A percentile compares a stretch with the other conserved stretches of the same genome.
Conservation (phyloP, 192 early-diverging fungal genomes). For the Funneliformis mosseae region DNA sequence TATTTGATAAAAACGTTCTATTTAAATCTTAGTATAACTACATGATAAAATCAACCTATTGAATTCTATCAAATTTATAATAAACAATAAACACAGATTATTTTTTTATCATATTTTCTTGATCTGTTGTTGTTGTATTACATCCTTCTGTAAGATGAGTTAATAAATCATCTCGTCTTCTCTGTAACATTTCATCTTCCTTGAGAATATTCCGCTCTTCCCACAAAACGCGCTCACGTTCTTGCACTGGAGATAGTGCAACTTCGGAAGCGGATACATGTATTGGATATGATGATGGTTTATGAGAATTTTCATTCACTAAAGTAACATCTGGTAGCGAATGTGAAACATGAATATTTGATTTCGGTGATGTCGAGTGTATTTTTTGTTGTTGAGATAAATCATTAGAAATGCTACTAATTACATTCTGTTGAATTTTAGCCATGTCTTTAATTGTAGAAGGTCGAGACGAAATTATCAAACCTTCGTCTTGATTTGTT, state of each 20-base stretch:
- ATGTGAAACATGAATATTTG: neutral
- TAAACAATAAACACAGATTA: too few relatives aligned
- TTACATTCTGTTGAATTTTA: neutral
- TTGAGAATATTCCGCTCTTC: slow-evolving; percentile 23
- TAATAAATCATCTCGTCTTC: slow-evolving; percentile 22
- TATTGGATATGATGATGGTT: neutral
- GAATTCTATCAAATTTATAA: too few relatives aligned
- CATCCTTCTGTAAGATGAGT: slow-evolving; percentile 3
- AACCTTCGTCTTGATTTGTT: neutral
- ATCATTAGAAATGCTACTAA: neutral
- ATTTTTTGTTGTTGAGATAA: neutral
- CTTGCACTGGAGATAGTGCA: slow-evolving; percentile 2
- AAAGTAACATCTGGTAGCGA: slow-evolving; percentile 10
- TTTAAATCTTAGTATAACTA: too few relatives aligned
- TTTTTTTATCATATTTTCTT: too few relatives aligned
- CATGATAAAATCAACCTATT: too few relatives aligned
- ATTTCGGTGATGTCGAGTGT: neutral
- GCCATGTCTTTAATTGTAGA: neutral
- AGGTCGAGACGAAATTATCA: neutral
- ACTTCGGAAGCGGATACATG: neutral
- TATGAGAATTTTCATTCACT: neutral
- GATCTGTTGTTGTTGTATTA: neutral
- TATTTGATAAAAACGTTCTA: too few relatives aligned
- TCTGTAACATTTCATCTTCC: slow-evolving; percentile 22
- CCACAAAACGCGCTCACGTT: slow-evolving; percentile 18